phyloP scores from a whole-genome alignment of 1,284 basidiomycete species.

The Puccinia coronata region DNA sequence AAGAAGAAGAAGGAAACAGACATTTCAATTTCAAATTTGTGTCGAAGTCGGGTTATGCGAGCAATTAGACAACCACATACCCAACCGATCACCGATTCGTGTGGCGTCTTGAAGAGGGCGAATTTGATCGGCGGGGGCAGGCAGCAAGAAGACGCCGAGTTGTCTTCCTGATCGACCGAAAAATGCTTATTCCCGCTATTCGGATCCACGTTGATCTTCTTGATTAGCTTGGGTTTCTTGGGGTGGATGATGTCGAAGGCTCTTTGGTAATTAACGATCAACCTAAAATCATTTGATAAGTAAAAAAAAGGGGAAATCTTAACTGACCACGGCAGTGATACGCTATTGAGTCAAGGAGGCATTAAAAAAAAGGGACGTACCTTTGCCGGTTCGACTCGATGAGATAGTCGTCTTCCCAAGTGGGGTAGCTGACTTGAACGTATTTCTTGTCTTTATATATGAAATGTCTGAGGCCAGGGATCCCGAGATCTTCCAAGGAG shows the following conservation, averaged over 20 bases:
- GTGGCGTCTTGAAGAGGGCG: slow-evolving; percentile 77
- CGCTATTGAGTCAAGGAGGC: too few species aligned
- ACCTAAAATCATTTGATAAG: slow-evolving; percentile 5
- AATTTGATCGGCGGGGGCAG: slow-evolving; percentile 66
- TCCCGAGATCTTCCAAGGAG: slow-evolving; percentile 64
- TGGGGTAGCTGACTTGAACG: slow-evolving; percentile 82
- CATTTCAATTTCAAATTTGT: neutral
- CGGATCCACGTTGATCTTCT: slow-evolving; percentile 54
- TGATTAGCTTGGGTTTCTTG: slow-evolving; percentile 21
- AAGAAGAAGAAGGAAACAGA: neutral
- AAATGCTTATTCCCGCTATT: slow-evolving; percentile 62
- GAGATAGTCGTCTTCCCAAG: slow-evolving; percentile 79
- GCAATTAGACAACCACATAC: slow-evolving; percentile 62
- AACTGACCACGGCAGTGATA: slow-evolving; percentile 30
- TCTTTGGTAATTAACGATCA: slow-evolving; percentile 28
- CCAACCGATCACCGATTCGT: slow-evolving; percentile 87
- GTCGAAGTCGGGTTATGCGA: neutral
- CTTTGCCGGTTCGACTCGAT: slow-evolving; percentile 66
- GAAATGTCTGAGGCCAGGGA: slow-evolving; percentile 88
- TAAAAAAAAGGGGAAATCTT: too few species aligned
- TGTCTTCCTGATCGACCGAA: neutral
- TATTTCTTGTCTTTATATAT: slow-evolving; percentile 84
- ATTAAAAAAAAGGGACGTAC: slow-evolving; percentile 61
- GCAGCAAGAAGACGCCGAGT: neutral
- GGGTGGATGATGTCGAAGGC: slow-evolving; percentile 33